These are phyloP conservation scores for Schizophyllum amplum DNA, from an alignment of 1,284 basidiomycete species.

Conservation along the genomic window DNA sequence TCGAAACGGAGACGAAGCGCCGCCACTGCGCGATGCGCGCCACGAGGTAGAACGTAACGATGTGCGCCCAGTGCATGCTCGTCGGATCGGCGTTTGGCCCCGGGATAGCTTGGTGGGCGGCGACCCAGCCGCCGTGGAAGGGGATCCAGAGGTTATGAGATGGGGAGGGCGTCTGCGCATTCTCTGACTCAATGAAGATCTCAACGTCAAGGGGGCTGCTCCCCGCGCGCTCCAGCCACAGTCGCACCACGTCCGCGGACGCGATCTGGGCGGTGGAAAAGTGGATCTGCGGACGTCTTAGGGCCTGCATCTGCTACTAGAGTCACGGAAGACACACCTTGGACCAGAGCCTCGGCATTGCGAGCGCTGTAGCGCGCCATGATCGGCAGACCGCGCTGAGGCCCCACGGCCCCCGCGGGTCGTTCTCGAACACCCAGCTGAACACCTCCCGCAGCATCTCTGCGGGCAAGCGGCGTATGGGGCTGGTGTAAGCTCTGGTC, in stretches of 20 bases:
- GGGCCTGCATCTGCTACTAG: slow-evolving; percentile 9
- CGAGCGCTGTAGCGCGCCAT: slow-evolving; percentile 55
- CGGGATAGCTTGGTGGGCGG: slow-evolving; percentile 5
- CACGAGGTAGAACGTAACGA: slow-evolving; percentile 66
- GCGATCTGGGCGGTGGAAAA: slow-evolving; percentile 59
- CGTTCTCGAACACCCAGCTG: slow-evolving; percentile 53
- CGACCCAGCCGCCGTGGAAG: slow-evolving; percentile 5
- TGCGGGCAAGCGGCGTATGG: slow-evolving; percentile 55
- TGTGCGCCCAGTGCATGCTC: slow-evolving; percentile 67
- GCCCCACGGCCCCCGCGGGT: slow-evolving; percentile 63
- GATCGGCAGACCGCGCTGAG: slow-evolving; percentile 52
- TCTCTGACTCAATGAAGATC: slow-evolving; percentile 46
- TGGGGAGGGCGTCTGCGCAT: slow-evolving; percentile 17
- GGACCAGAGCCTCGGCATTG: slow-evolving; percentile 63
- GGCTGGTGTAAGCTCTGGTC: slow-evolving; percentile 51
- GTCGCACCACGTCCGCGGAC: slow-evolving; percentile 66
- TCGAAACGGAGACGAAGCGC: slow-evolving; percentile 73
- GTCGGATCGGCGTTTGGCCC: slow-evolving; percentile 14
- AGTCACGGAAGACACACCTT: slow-evolving; percentile 36
- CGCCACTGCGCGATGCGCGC: slow-evolving; percentile 75
- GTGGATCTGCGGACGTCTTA: slow-evolving; percentile 42
- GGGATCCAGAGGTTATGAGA: slow-evolving; percentile 6
- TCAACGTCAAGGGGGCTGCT: slow-evolving; percentile 67
- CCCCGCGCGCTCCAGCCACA: slow-evolving; percentile 74
- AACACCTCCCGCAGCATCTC: slow-evolving; percentile 64